phyloP scores from a whole-genome alignment of 2,329 filamentous ascomycete species.

The Hymenotorrendiella dingleyae region DNA sequence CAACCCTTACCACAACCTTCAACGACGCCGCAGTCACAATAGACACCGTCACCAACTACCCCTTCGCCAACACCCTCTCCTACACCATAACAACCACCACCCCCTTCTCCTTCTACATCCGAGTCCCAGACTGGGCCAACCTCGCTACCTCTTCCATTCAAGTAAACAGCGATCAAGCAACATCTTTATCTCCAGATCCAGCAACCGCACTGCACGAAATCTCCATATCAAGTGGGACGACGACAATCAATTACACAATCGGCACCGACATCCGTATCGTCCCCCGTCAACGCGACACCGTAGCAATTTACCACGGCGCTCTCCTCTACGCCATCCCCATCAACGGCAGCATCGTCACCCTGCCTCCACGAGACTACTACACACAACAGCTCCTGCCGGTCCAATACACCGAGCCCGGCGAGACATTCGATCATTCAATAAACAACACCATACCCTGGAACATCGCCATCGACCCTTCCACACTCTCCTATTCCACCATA shows the following conservation, averaged over 20 bases:
- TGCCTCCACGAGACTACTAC: slow-evolving; percentile 20
- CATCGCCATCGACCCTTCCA: slow-evolving; percentile 31
- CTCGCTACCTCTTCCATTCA: not conserved
- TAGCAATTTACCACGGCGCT: slow-evolving; percentile 38
- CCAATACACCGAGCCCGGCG: slow-evolving; percentile 11
- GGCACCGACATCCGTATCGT: slow-evolving; percentile 19
- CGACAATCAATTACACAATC: slow-evolving; percentile 14
- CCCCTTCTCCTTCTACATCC: slow-evolving; percentile 21
- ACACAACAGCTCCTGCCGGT: slow-evolving; percentile 25
- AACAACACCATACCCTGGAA: slow-evolving; percentile 29
- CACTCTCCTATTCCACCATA: slow-evolving; percentile 29
- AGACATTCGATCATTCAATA: slow-evolving; percentile 33
- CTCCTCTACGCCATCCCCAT: slow-evolving; percentile 39
- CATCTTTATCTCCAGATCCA: not conserved
- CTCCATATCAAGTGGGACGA: slow-evolving; percentile 7
- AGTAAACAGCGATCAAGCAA: not conserved
- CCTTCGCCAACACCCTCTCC: slow-evolving; percentile 23
- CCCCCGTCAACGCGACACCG: slow-evolving; percentile 30
- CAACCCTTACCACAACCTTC: slow-evolving; percentile 32
- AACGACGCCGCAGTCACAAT: slow-evolving; percentile 33
- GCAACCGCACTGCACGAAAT: slow-evolving; percentile 6
- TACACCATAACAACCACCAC: slow-evolving; percentile 26
- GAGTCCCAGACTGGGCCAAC: slow-evolving; percentile 20
- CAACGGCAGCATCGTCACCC: slow-evolving; percentile 23
- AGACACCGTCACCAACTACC: slow-evolving; percentile 42